phyloP scores from a whole-genome alignment of 495 filamentous ascomycete genomes.

The Podospora tetraspora region DNA sequence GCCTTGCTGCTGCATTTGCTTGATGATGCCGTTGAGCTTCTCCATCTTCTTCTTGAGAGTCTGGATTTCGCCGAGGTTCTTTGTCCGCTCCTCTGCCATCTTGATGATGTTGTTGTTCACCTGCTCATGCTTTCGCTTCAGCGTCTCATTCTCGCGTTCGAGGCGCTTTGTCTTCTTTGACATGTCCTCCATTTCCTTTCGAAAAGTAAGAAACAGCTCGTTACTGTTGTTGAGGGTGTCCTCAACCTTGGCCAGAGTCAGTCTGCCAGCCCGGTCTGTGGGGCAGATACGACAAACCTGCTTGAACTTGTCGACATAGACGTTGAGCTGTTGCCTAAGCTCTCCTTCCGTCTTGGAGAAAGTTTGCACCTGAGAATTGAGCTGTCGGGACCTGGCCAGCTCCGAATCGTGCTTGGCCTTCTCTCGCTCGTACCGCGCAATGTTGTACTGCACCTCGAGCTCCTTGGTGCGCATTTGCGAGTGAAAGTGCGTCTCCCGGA shows the following conservation, averaged over 20 bases:
- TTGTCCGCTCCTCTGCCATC: conserved; percentile 94
- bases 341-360: conserved; percentile 96
- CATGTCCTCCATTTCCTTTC: conserved; percentile 99
- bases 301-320: conserved; percentile 99
- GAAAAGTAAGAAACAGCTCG: conserved; percentile 94
- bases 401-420: conserved; percentile 82
- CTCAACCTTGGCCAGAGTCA: conserved; percentile 65
- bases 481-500: conserved; percentile 87
- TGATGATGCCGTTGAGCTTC: conserved; percentile 87
- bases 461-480: conserved; percentile 88
- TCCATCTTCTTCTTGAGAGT: conserved; percentile 81
- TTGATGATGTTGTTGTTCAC: conserved; percentile 93
- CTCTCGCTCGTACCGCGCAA: conserved; percentile 80
- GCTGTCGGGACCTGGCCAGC: conserved; percentile 65
- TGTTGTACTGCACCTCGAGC: conserved; percentile 87
- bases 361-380: conserved; percentile 87
- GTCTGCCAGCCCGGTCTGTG: background rate
- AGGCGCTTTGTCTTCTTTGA: conserved; percentile 97
- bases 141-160: conserved; percentile 89
- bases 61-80: conserved; percentile 73
- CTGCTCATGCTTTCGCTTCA: conserved; percentile 87
- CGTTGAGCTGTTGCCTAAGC: conserved; percentile 88
- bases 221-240: conserved; percentile 98
- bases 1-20: conserved; percentile 90
- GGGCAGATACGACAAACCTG: conserved; percentile 62